Evolutionary conservation across 177 flowering plant species (phyloP), one percentile per base, ranked within the genome.

Genomic region (Tripterygium wilfordii): DNA sequence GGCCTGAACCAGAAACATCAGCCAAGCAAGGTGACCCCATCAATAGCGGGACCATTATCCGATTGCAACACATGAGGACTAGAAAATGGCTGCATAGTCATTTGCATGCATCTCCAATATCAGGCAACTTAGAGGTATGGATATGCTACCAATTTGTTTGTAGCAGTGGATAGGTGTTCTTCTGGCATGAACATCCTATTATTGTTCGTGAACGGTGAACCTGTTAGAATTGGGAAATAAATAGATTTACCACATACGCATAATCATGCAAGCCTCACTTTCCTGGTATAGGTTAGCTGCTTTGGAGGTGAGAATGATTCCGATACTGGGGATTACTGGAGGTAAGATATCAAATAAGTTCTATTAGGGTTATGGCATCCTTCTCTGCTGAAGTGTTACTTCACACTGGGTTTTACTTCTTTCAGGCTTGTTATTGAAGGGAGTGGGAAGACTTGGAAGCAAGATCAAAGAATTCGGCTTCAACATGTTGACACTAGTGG

Each of bases 91-190:
- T 92, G 46, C 97, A 92, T 58, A 89, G 97, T 49, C 98, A 92
- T 70, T 61, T 86, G 79, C 96, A 86, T 56, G 88, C 87, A n/a
- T 89, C 98, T 23, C 97, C 97, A 2, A 89, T 92, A 42, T 76
- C 98, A 4, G 83, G 95, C 25, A 92, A 92, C 63, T 64, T 84
- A 19, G 98, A 92, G 95, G 98, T 92, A n/a, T n/a, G n/a, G n/a
- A n/a, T n/a, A n/a, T n/a, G n/a, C n/a, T n/a, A n/a, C n/a, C n/a
- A n/a, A n/a, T n/a, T n/a, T n/a, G n/a, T n/a, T n/a, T n/a, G n/a
- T n/a, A n/a, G n/a, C n/a, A n/a, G n/a, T n/a, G n/a, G n/a, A n/a
- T n/a, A n/a, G n/a, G n/a, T n/a, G n/a, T n/a, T n/a, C n/a, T n/a
- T n/a, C n/a, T n/a, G n/a, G n/a, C n/a, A n/a, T n/a, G n/a, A n/a